Evolutionary conservation across 2,329 filamentous ascomycete species (phyloP).

Genomic region (Colletotrichum sp.): DNA sequence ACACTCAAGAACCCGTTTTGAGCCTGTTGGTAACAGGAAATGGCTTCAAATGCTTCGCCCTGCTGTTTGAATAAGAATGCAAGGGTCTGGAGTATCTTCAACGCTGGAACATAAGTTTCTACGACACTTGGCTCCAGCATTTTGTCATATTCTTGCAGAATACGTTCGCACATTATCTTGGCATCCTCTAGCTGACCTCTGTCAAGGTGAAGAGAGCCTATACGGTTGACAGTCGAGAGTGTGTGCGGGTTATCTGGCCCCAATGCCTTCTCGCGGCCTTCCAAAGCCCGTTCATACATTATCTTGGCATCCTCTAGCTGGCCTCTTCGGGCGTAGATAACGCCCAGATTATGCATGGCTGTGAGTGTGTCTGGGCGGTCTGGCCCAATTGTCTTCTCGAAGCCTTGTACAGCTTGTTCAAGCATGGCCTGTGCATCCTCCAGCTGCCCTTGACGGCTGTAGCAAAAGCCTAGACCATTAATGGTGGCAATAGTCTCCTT

Average conservation of each 20-base stretch:
- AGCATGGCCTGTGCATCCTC: background rate
- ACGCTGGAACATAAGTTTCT: background rate
- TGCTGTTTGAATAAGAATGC: background rate
- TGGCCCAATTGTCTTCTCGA: no score
- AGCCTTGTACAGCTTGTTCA: background rate
- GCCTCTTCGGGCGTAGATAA: background rate
- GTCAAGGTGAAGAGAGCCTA: background rate
- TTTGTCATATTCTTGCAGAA: background rate
- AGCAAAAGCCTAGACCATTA: background rate
- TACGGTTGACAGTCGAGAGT: accelerated
- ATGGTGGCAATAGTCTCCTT: background rate
- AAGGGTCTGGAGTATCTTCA: background rate
- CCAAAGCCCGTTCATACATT: conserved; percentile 31
- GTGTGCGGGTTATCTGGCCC: conserved; percentile 4
- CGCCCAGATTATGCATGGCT: background rate
- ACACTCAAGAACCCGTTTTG: background rate
- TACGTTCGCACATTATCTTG: background rate
- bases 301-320: conserved; percentile 27
- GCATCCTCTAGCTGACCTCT: background rate
- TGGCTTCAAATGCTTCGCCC: background rate
- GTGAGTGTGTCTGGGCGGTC: background rate
- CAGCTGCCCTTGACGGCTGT: background rate
- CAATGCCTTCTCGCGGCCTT: conserved; percentile 25
- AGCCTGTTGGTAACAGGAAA: background rate
- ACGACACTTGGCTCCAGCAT: background rate